Conservation (phyloP, 495 filamentous ascomycete species). For the Neurospora discreta region DNA sequence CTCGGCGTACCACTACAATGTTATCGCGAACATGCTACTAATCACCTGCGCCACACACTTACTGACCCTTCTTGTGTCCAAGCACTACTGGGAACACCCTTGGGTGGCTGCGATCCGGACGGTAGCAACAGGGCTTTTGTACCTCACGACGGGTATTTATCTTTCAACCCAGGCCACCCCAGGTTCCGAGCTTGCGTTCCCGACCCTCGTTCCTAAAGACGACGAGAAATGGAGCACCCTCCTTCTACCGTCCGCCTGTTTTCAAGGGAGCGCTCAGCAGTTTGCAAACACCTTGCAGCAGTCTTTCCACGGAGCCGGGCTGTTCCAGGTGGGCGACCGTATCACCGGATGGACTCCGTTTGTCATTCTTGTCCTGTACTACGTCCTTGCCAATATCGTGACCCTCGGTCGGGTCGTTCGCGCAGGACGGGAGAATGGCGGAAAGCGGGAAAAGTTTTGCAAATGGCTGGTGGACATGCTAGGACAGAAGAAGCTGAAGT, state of each 20-base stretch:
- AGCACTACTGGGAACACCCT: conserved; percentile 23
- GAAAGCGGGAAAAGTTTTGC: conserved; percentile 6
- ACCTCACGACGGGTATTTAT: conserved; percentile 17
- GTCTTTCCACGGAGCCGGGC: conserved; percentile 3
- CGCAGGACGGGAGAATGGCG: conserved; percentile 9
- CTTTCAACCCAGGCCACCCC: conserved; percentile 17
- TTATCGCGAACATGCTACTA: conserved; percentile 28
- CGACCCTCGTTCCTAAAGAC: conserved; percentile 12
- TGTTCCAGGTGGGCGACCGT: conserved; percentile 9
- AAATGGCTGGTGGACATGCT: not conserved
- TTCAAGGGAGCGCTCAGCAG: conserved; percentile 9
- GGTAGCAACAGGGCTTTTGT: conserved; percentile 11
- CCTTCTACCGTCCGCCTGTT: conserved; percentile 21
- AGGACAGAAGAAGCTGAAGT: conserved; percentile 1
- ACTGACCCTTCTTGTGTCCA: conserved; percentile 22
- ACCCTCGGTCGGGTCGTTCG: conserved; percentile 14
- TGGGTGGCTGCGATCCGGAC: conserved; percentile 18
- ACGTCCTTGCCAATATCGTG: conserved; percentile 14
- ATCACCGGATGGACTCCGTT: conserved; percentile 22
- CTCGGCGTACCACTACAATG: conserved; percentile 31
- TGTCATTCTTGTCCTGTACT: conserved; percentile 19
- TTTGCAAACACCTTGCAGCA: conserved; percentile 1
- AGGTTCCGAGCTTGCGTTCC: conserved; percentile 7
- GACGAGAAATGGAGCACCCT: conserved; percentile 11
- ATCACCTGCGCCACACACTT: conserved; percentile 30